phyloP scores from a whole-genome alignment of 176 grass and related monocot genomes.

The Carex scoparia region DNA sequence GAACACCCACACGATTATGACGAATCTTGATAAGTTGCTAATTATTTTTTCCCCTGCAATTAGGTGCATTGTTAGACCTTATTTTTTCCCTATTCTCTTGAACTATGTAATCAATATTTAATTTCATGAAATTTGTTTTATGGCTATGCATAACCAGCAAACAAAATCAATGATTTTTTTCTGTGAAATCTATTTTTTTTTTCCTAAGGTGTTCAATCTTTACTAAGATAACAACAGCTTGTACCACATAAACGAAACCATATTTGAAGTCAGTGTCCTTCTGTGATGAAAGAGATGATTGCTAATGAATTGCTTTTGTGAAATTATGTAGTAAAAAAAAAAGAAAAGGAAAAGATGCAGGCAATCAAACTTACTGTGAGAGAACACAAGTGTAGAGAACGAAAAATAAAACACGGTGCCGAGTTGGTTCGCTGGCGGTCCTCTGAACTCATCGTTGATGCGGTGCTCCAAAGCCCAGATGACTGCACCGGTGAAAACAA shows the following conservation, averaged over 20 bases:
- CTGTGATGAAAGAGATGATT: neutral
- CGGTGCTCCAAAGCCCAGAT: slow-evolving; percentile 74
- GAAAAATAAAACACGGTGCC: slow-evolving; percentile 32
- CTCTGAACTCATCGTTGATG: slow-evolving; percentile 36
- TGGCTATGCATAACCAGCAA: neutral
- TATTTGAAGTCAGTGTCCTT: neutral
- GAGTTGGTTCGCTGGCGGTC: slow-evolving; percentile 23
- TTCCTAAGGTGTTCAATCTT: neutral
- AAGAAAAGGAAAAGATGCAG: neutral
- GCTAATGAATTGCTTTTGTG: neutral
- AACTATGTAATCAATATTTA: neutral
- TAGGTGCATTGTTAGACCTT: neutral
- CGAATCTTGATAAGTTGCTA: slow-evolving; percentile 56
- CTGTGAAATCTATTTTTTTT: neutral
- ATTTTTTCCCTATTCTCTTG: neutral
- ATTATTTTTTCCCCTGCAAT: slow-evolving; percentile 42
- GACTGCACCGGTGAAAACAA: slow-evolving; percentile 61
- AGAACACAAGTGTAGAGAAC: slow-evolving; percentile 29
- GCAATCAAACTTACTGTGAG: slow-evolving; percentile 24
- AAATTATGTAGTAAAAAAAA: neutral
- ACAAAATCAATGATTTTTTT: neutral
- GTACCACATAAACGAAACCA: neutral
- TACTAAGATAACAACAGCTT: neutral
- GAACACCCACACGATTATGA: slow-evolving; percentile 58
- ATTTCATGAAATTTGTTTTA: neutral